Conservation (phyloP, 805 yeast genomes). For the Metschnikowia aberdeeniae region DNA sequence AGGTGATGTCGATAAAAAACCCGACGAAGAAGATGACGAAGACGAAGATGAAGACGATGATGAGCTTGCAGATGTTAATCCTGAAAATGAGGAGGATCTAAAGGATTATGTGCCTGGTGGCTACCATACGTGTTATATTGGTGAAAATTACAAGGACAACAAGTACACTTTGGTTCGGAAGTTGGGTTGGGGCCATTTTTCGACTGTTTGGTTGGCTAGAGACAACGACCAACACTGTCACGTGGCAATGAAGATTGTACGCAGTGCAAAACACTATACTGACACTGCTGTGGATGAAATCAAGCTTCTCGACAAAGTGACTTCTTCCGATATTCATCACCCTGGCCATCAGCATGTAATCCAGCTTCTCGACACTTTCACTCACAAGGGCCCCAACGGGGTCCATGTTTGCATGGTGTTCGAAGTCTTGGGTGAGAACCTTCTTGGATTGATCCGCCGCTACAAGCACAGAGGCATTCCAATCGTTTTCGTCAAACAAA, state of each 20-base stretch:
- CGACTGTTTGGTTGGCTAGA: constrained; percentile 65
- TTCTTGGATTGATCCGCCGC: constrained; percentile 47
- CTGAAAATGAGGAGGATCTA: constrained; percentile 45
- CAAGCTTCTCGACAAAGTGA: constrained; percentile 61
- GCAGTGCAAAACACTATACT: constrained; percentile 48
- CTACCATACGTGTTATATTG: constrained; percentile 57
- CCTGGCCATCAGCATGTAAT: constrained; percentile 50
- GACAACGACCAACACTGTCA: constrained; percentile 53
- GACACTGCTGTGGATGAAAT: constrained; percentile 69
- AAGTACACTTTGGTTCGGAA: constrained; percentile 44
- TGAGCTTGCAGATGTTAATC: constrained; percentile 17
- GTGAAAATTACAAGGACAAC: constrained; percentile 48
- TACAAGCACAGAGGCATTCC: constrained; percentile 46
- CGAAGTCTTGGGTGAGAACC: constrained; percentile 60
- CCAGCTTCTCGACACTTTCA: constrained; percentile 51
- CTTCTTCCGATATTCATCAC: constrained; percentile 42
- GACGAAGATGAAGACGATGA: constrained; percentile 22
- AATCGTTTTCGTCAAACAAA: constrained; percentile 48
- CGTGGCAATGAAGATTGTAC: constrained; percentile 61
- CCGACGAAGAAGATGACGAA: constrained; percentile 16
- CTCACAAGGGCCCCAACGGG: constrained; percentile 59
- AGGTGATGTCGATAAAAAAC: no score
- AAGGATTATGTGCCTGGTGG: constrained; percentile 58
- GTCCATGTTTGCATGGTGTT: constrained; percentile 63
- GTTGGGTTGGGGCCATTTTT: constrained; percentile 70